Evolutionary conservation across 2,329 filamentous ascomycete genomes (phyloP).

Genomic region (Aureobasidium sp.): DNA sequence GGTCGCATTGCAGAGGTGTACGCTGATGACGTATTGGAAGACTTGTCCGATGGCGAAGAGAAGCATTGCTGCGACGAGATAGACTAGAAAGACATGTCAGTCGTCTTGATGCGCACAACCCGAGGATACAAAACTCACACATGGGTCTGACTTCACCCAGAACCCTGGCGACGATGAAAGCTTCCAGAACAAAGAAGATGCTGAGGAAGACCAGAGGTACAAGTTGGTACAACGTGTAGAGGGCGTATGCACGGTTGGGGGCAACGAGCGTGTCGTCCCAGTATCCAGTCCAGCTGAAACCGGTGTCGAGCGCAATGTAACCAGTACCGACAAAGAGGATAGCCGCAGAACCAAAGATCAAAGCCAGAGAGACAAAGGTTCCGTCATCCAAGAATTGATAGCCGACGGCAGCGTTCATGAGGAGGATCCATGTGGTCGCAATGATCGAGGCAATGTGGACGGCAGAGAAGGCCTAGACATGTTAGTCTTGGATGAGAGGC

Average conservation of each 20-base stretch:
- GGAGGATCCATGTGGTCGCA: slow-evolving; percentile 85
- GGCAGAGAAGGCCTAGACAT: slow-evolving; percentile 66
- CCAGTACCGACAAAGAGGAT: slow-evolving; percentile 80
- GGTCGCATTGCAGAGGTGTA: slow-evolving; percentile 79
- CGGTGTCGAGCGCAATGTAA: slow-evolving; percentile 92
- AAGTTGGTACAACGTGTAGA: slow-evolving; percentile 92
- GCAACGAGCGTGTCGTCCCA: slow-evolving; percentile 51
- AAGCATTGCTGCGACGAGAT: slow-evolving; percentile 62
- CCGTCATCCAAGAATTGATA: slow-evolving; percentile 93
- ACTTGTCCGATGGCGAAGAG: slow-evolving; percentile 89
- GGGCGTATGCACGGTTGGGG: slow-evolving; percentile 63
- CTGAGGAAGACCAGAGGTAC: slow-evolving; percentile 83
- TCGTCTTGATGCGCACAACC: background rate
- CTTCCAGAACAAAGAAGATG: slow-evolving; percentile 74
- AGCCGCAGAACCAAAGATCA: slow-evolving; percentile 62
- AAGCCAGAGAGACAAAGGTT: slow-evolving; percentile 69
- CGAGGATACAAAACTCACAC: slow-evolving; percentile 44
- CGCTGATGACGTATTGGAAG: slow-evolving; percentile 91
- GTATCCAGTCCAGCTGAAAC: slow-evolving; percentile 71
- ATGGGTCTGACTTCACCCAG: slow-evolving; percentile 88
- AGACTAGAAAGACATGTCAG: slow-evolving; percentile 43
- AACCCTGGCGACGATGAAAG: slow-evolving; percentile 72
- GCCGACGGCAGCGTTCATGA: slow-evolving; percentile 86
- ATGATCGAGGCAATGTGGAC: slow-evolving; percentile 85
- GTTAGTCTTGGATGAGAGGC: background rate